Conservation (phyloP, 371 early-diverging fungal genomes). For the Dipsacomyces acuminosporus region DNA sequence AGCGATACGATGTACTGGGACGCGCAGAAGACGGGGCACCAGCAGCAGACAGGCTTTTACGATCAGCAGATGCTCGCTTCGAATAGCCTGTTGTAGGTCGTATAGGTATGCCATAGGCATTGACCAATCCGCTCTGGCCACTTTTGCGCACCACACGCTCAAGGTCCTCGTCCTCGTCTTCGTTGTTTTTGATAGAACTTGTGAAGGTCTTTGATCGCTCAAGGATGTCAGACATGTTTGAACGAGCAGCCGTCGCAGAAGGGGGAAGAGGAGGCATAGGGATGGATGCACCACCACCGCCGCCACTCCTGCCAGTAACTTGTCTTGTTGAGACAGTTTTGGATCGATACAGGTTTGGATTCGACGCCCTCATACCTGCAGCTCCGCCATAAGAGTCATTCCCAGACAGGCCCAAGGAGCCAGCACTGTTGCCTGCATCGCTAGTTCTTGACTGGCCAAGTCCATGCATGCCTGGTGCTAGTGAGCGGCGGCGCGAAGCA, state of each 20-base stretch:
- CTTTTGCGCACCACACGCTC: slow-evolving; percentile 42
- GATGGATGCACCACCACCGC: too few species aligned
- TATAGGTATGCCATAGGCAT: slow-evolving; percentile 41
- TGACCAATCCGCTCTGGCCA: slow-evolving; percentile 38
- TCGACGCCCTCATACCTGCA: too few species aligned
- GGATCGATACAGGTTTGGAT: too few species aligned
- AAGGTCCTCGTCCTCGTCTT: slow-evolving; percentile 35
- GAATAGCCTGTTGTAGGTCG: slow-evolving; percentile 24
- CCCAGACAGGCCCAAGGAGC: too few species aligned
- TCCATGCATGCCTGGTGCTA: too few species aligned
- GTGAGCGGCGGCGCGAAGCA: neutral
- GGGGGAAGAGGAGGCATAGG: too few species aligned
- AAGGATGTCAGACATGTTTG: slow-evolving; percentile 27
- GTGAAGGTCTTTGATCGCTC: slow-evolving; percentile 21
- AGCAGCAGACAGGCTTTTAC: slow-evolving; percentile 17
- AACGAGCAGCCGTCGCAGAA: neutral
- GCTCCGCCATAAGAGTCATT: too few species aligned
- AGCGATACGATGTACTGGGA: slow-evolving; percentile 18
- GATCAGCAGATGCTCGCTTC: slow-evolving; percentile 17
- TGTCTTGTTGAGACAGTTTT: too few species aligned
- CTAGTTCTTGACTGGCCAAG: neutral
- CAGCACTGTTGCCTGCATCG: too few species aligned
- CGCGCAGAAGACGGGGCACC: neutral
- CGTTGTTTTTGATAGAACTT: slow-evolving; percentile 12
- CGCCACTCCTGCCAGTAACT: too few species aligned